Evolutionary conservation across 495 filamentous ascomycete species (phyloP), one percentile per base, ranked within the genome.

Genomic region (Lasiosphaeria miniovina): DNA sequence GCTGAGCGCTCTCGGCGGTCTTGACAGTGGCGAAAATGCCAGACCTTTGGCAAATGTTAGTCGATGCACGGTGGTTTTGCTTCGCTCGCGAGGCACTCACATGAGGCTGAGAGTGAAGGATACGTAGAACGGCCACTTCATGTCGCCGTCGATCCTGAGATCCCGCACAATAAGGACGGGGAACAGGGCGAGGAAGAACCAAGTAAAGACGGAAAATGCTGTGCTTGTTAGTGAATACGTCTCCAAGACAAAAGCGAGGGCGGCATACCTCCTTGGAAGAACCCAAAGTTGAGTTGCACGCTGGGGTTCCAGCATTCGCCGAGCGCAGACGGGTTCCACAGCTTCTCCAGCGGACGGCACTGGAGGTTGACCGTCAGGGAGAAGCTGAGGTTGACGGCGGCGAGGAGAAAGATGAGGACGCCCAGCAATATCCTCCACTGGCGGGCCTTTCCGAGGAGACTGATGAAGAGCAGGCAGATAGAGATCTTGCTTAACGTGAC

Each of bases 181-280:
- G 38, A 74, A 74, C 32, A 72, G 57, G 32, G 70, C 60, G n/a
- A 75, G 67, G 45, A 75, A 73, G 32, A 74, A 61, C 65, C 69
- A 71, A 10, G 68, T 66, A 53, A 72, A 71, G 43, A 75, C 65
- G 17, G 69, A 70, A 52, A 75, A 71, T 11, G 69, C 72, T 73
- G 51, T 1, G 1, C 31, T 7, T 32, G 46, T 59, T 40, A 61
- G 58, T 46, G 4, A 41, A 1, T 17, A 4, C 10, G 12, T 10
- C 1, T 10, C 2, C 7, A n/a, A 32, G 12, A 51, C 4, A 11
- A 14, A 24, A 24, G 24, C 15, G 1, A 46, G 36, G 54, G 40
- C 35, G 33, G 60, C 70, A 12, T 56, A 73, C 71, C 70, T 8
- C 73, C 73, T 41, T 75, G 73, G 41, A 67, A 68, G 60, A 70